Evolutionary conservation across 441 rosid species (phyloP).

Genomic region (Populus hybrid): DNA sequence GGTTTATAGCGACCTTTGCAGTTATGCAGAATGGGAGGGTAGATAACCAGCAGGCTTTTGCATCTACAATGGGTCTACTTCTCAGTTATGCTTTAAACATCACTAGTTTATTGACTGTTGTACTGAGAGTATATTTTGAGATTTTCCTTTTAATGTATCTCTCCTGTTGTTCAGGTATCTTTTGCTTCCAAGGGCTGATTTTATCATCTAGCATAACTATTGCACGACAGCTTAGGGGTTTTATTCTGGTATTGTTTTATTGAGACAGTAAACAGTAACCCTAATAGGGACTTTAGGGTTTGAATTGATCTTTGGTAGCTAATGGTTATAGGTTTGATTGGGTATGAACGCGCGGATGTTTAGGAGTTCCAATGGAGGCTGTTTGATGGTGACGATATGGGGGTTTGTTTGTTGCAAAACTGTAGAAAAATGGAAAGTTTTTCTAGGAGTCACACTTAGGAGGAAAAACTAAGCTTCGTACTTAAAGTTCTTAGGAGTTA

Average conservation of each 20-base stretch:
- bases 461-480: neutral
- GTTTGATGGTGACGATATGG: neutral
- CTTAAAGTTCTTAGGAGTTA: neutral
- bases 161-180: too few species aligned
- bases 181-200: neutral
- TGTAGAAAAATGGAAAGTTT: neutral
- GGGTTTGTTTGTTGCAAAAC: neutral
- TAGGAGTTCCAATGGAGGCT: neutral
- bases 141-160: too few species aligned
- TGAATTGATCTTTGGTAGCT: neutral
- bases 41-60: too few species aligned
- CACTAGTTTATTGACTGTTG: too few species aligned
- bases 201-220: neutral
- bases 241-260: neutral
- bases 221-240: neutral
- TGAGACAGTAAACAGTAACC: neutral
- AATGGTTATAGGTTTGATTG: neutral
- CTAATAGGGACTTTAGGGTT: neutral
- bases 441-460: neutral
- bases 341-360: neutral
- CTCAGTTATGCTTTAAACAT: too few species aligned
- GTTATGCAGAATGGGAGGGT: constrained; percentile 69
- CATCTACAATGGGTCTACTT: too few species aligned
- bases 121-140: too few species aligned
- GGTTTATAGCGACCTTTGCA: constrained; percentile 92